Evolutionary conservation across 371 early-diverging fungal species (phyloP).

Genomic region (Batrachochytrium dendrobatidis): DNA sequence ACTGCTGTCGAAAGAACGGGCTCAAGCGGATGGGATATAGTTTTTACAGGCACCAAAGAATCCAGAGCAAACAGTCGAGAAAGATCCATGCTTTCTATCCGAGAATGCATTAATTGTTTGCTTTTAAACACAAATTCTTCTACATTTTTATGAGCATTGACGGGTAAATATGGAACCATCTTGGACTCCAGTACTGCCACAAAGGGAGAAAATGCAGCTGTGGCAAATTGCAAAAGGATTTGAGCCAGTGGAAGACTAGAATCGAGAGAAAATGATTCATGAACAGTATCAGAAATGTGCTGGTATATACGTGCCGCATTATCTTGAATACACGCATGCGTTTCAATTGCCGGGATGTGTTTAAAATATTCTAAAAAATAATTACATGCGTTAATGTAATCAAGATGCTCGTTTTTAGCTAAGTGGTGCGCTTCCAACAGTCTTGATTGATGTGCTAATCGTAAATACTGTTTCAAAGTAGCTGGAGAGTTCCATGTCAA

Average conservation of each 20-base stretch:
- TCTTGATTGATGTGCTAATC: neutral
- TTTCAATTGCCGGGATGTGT: neutral
- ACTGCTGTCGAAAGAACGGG: no score
- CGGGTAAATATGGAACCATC: neutral
- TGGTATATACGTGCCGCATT: neutral
- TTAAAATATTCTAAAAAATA: neutral
- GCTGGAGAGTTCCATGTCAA: slow-evolving; percentile 2
- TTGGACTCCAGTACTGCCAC: neutral
- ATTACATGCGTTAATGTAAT: neutral
- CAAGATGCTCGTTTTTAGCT: neutral
- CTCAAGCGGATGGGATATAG: no score
- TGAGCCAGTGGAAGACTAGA: slow-evolving; percentile 4
- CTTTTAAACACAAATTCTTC: no score
- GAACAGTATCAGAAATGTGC: neutral
- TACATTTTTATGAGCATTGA: neutral
- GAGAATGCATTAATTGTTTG: no score
- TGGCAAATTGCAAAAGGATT: neutral
- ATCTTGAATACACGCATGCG: neutral
- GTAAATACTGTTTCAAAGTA: neutral
- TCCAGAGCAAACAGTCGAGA: no score
- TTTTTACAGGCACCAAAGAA: no score
- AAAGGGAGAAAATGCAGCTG: neutral
- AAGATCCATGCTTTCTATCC: no score
- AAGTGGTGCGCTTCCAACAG: neutral
- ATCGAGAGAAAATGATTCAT: no score